phyloP scores from a whole-genome alignment of 257 asterid genomes.

The Nicotiana knightiana region DNA sequence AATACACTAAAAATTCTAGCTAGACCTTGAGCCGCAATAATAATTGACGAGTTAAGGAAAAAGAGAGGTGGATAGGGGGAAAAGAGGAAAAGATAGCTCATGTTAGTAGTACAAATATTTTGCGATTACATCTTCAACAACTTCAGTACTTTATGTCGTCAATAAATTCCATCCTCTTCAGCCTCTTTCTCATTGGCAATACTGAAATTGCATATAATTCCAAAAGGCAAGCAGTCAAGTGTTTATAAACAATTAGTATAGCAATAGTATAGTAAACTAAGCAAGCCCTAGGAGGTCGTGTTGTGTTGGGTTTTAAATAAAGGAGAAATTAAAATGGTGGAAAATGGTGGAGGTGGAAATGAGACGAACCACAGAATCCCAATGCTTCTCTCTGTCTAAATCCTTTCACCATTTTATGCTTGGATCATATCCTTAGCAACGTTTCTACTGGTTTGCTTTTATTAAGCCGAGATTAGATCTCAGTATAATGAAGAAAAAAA shows the following conservation, averaged over 20 bases:
- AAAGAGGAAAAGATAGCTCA: background rate
- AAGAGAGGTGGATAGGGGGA: background rate
- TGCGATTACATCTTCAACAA: conserved; percentile 2
- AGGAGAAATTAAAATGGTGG: background rate
- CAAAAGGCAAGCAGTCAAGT: conserved; percentile 29
- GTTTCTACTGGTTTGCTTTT: background rate
- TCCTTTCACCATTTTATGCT: conserved; percentile 47
- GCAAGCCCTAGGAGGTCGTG: conserved; percentile 17
- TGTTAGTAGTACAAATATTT: background rate
- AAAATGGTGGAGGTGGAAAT: background rate
- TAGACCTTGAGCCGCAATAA: background rate
- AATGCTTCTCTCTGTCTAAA: conserved; percentile 46
- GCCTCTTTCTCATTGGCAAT: conserved; percentile 1
- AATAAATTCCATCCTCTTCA: background rate
- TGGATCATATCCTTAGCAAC: conserved; percentile 36
- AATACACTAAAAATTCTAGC: background rate
- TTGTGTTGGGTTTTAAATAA: conserved; percentile 4
- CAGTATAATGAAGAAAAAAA: background rate
- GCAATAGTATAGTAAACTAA: background rate
- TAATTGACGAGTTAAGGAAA: background rate
- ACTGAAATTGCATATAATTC: conserved; percentile 19
- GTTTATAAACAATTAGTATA: background rate
- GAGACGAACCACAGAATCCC: conserved; percentile 50
- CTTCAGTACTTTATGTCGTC: conserved; percentile 11
- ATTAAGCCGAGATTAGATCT: background rate